Base-by-base conservation (phyloP, 1,284 basidiomycete species). In the Leccinum variabile region DNA sequence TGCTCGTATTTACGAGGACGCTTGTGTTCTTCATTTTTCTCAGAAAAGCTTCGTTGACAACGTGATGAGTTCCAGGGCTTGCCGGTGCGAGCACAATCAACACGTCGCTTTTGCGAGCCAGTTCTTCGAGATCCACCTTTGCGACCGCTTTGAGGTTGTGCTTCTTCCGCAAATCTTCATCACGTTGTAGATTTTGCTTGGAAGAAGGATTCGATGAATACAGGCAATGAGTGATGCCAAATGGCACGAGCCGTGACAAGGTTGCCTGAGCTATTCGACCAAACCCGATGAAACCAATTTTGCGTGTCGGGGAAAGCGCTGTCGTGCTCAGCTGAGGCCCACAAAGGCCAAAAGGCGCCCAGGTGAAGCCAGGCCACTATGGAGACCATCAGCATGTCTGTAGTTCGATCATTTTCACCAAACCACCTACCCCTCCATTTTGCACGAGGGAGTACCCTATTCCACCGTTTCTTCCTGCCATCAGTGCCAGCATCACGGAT, bases 281-380 rank as follows among this genome's bases (percentile, higher is more conserved):
- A 70, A 98, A 98, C 8, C 97, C 96, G 35, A 98, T 79, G 78
- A 98, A 97, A 0, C 95, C 95, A 3, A 90, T 85, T 2, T 89
- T 95, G 61, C 89, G 84, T 0, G 73, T 80, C 2, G 82, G 81
- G 10, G 84, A 79, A 49, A 81, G 74, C 1, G 77, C 69, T 1
- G 83, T 81, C 0, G 85, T 76, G 73, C 88, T 89, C 6, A 92
- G 75, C 72, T 94, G 90, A 1, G 89, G 90, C 0, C 94, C 94
- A 67, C 88, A 92, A 67, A 94, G 85, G 10, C 80, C 77, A 72
- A 91, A 94, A 0, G 95, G 96, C 1, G 87, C 81, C 93, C 95
- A 98, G 4, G 84, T 83, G 60, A 84, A 84, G 53, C 77, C 75
- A 1, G 82, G 80, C 85, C 85, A 87, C 84, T 86, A 59, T 30